A percentile compares a stretch with the other conserved stretches of the same genome.
These are phyloP conservation scores for Aspergillus ochraceus DNA, from an alignment of 2,329 filamentous ascomycete species.

Conservation along the genomic window DNA sequence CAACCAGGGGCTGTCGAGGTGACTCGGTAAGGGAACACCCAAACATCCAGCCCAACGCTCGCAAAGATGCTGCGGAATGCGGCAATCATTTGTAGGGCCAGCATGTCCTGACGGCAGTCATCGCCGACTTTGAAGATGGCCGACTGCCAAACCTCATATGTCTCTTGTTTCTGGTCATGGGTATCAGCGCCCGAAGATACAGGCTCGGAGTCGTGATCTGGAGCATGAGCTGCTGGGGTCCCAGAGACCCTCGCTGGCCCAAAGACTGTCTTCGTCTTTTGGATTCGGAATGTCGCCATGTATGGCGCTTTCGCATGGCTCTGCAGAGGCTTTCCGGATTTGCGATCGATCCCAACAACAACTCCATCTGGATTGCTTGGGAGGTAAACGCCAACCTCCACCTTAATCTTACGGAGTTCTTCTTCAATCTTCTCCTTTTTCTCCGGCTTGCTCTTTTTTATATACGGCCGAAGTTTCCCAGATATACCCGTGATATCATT, in stretches of 20 bases:
- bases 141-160: slow-evolving; percentile 95
- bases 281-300: slow-evolving; percentile 98
- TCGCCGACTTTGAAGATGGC: slow-evolving; percentile 99
- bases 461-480: slow-evolving; percentile 89
- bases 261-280: slow-evolving; percentile 62
- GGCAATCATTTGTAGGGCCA: slow-evolving; percentile 96
- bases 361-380: slow-evolving; percentile 96
- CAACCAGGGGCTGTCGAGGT: slow-evolving; percentile 96
- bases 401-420: slow-evolving; percentile 93
- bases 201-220: not conserved
- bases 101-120: slow-evolving; percentile 94
- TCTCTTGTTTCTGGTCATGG: slow-evolving; percentile 46
- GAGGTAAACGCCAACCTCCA: slow-evolving; percentile 95
- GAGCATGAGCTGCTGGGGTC: not conserved
- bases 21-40: slow-evolving; percentile 94
- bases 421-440: slow-evolving; percentile 99
- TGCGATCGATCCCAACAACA: slow-evolving; percentile 96
- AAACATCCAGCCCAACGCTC: slow-evolving; percentile 90
- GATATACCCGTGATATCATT: slow-evolving; percentile 94
- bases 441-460: slow-evolving; percentile 88
- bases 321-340: slow-evolving; percentile 95
- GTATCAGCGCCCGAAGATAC: too few relatives aligned
- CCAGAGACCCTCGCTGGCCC: slow-evolving; percentile 21
- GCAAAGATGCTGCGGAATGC: slow-evolving; percentile 98
- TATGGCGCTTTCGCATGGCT: slow-evolving; percentile 98